Evolutionary conservation across 768 basidiomycete genomes (phyloP).

Genomic region (Arthromyces matolae): DNA sequence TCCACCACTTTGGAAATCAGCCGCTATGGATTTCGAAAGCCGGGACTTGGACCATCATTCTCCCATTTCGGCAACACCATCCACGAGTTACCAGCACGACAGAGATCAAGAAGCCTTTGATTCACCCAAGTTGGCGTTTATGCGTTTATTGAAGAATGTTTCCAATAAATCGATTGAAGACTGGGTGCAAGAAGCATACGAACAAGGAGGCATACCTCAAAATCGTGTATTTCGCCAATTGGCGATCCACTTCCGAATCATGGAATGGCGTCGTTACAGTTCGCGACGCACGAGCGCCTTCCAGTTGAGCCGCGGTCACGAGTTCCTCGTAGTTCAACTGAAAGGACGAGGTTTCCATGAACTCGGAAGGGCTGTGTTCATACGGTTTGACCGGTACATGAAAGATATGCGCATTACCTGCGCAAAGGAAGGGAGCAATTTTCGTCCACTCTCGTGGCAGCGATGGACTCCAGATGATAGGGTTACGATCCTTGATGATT

Average conservation of each 20-base stretch:
- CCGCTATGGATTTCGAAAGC: not conserved
- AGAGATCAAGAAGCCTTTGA: no score
- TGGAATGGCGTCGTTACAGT: conserved; percentile 7
- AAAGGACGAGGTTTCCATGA: not conserved
- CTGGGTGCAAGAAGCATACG: not conserved
- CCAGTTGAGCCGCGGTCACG: not conserved
- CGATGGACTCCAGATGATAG: not conserved
- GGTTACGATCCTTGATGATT: not conserved
- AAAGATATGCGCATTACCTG: not conserved
- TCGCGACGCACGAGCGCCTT: not conserved
- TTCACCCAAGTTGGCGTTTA: no score
- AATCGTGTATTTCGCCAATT: not conserved
- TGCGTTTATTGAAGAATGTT: no score
- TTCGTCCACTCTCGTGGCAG: not conserved
- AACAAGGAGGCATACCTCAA: not conserved
- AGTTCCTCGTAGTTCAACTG: conserved; percentile 4
- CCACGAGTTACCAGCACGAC: no score
- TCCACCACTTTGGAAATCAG: not conserved
- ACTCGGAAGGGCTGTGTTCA: not conserved
- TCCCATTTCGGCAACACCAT: no score
- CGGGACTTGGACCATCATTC: no score
- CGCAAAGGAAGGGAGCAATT: not conserved
- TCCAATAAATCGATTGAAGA: no score
- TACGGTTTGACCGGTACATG: not conserved
- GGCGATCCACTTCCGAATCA: not conserved